These are phyloP conservation scores for Ophiocytium majus DNA, from an alignment of 352 stramenopile species.

Conservation along the genomic window DNA sequence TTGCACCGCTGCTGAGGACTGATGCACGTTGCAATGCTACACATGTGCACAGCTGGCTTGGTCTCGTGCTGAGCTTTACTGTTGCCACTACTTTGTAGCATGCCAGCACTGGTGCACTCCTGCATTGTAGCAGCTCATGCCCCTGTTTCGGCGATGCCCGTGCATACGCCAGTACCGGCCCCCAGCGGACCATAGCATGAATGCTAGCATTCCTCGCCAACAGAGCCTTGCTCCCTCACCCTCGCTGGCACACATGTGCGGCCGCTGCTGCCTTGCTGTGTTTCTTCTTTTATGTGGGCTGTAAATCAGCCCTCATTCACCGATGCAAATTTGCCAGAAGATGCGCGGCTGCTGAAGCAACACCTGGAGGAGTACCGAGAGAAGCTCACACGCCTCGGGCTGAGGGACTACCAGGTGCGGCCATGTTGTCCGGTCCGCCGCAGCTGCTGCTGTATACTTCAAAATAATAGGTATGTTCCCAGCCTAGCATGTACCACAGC, in stretches of 20 bases:
- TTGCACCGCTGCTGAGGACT: too few relatives aligned
- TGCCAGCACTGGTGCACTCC: background rate
- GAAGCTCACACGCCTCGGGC: constrained; percentile 74
- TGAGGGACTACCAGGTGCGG: constrained; percentile 78
- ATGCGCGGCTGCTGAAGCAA: constrained; percentile 61
- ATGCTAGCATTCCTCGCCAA: too few relatives aligned
- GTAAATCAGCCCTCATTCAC: constrained; percentile 17
- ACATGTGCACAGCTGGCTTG: too few relatives aligned
- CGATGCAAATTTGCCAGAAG: constrained; percentile 42
- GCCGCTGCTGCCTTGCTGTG: background rate
- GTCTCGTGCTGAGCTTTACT: background rate
- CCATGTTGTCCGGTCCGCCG: too few relatives aligned
- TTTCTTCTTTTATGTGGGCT: constrained; percentile 29
- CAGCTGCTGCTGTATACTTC: too few relatives aligned
- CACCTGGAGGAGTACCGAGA: constrained; percentile 78
- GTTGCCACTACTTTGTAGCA: background rate
- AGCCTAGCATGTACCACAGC: too few relatives aligned
- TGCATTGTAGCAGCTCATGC: background rate
- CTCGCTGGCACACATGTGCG: too few relatives aligned
- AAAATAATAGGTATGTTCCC: too few relatives aligned
- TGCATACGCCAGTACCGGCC: background rate
- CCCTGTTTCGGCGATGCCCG: background rate
- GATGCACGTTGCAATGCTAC: too few relatives aligned
- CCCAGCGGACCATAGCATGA: too few relatives aligned
- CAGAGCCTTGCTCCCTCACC: too few relatives aligned